Percentiles rank a stretch among this genome's conserved stretches.
Conservation (phyloP, 129 eudicot species). For the Scalesia atractyloides region DNA sequence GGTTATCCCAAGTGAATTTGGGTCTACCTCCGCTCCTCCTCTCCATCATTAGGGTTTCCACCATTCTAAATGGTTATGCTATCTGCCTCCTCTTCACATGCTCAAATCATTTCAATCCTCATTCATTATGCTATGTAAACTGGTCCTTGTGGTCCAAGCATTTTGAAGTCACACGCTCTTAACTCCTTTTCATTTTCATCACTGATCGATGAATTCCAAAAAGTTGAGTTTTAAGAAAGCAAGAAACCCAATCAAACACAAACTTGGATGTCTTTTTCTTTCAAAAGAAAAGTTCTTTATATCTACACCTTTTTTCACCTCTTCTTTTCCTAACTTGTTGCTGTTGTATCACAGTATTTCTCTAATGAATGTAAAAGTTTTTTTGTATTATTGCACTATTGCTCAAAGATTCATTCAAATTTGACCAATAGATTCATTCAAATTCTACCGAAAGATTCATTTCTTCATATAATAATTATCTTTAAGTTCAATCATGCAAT, state of each 20-base stretch:
- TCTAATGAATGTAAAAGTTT: slow-evolving; percentile 21
- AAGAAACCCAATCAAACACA: slow-evolving; percentile 26
- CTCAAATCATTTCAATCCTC: too few relatives aligned
- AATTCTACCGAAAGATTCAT: slow-evolving; percentile 38
- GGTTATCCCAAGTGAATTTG: too few relatives aligned
- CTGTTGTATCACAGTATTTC: not conserved
- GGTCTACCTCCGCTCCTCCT: too few relatives aligned
- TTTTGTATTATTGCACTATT: slow-evolving; percentile 32
- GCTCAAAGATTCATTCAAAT: slow-evolving; percentile 36
- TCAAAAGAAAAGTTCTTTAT: slow-evolving; percentile 24
- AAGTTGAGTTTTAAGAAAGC: slow-evolving; percentile 30
- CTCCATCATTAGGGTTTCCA: too few relatives aligned
- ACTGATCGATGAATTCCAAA: slow-evolving; percentile 3
- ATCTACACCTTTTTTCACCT: slow-evolving; percentile 24
- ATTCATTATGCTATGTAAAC: too few relatives aligned
- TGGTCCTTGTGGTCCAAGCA: slow-evolving; percentile 12
- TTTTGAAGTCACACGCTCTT: slow-evolving; percentile 10
- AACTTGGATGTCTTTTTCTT: slow-evolving; percentile 2
- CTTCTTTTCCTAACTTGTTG: not conserved
- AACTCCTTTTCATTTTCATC: slow-evolving; percentile 12
- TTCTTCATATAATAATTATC: slow-evolving; percentile 27
- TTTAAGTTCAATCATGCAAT: slow-evolving; percentile 35
- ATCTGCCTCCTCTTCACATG: too few relatives aligned
- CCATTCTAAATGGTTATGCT: too few relatives aligned
- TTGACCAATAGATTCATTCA: slow-evolving; percentile 39